These are phyloP conservation scores for Stephania cephalantha DNA, from an alignment of 164 flowering plant genomes.

Conservation along the genomic window DNA sequence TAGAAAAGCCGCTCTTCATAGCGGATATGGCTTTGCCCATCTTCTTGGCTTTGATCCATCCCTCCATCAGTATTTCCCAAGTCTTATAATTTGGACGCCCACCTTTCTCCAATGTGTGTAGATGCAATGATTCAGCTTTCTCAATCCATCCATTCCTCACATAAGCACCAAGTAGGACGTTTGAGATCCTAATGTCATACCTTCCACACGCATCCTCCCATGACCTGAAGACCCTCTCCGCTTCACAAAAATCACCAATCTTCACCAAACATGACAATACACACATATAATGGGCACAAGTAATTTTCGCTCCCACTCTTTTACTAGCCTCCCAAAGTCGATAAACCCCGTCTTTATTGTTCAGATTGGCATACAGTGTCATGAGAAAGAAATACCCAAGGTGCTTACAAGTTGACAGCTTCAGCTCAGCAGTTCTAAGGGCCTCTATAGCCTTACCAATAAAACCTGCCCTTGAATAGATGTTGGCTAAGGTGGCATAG, in stretches of 20 bases:
- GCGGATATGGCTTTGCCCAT: constrained; percentile 50
- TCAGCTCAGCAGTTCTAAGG: constrained; percentile 39
- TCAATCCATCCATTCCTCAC: constrained; percentile 38
- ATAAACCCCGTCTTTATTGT: constrained; percentile 39
- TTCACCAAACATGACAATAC: constrained; percentile 46
- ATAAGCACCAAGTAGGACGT: constrained; percentile 57
- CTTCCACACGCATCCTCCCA: constrained; percentile 45
- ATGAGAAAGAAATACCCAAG: constrained; percentile 51
- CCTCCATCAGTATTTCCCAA: constrained; percentile 69
- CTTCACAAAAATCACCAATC: constrained; percentile 41
- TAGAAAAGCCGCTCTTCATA: constrained; percentile 38
- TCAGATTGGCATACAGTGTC: constrained; percentile 39
- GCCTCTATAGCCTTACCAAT: constrained; percentile 34
- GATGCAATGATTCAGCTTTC: constrained; percentile 49
- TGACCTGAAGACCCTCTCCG: constrained; percentile 38
- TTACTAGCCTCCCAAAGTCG: constrained; percentile 54
- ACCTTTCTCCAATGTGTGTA: constrained; percentile 41
- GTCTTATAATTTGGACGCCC: constrained; percentile 59
- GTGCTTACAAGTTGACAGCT: constrained; percentile 30
- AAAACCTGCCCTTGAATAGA: constrained; percentile 31
- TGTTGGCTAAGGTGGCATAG: constrained; percentile 36
- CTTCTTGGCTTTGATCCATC: constrained; percentile 38
- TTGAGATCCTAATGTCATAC: constrained; percentile 55
- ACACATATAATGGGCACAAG: constrained; percentile 49
- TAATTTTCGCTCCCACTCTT: constrained; percentile 29